Evolutionary conservation across 495 filamentous ascomycete genomes (phyloP).

Genomic region (Penicillium soppii): DNA sequence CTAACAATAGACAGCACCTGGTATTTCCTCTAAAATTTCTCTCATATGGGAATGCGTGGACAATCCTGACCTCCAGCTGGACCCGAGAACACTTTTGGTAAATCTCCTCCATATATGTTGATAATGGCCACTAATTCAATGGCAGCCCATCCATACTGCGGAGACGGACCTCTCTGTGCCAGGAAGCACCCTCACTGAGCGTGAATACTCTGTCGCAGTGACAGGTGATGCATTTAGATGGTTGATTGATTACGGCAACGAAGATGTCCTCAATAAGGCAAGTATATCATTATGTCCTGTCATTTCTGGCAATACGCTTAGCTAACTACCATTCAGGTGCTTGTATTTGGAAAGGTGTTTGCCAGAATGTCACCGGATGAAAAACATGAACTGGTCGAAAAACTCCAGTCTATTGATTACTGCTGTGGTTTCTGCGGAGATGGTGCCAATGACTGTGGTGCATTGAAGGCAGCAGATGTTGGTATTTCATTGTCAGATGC

Average conservation of each 20-base stretch:
- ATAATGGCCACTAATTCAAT: conserved; percentile 24
- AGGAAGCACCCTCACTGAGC: conserved; percentile 72
- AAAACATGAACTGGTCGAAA: conserved; percentile 97
- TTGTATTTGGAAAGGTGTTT: conserved; percentile 89
- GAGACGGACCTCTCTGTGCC: conserved; percentile 80
- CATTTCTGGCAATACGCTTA: neutral
- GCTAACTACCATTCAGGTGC: conserved; percentile 55
- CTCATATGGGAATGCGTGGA: conserved; percentile 92
- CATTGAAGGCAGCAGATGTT: conserved; percentile 95
- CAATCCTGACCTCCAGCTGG: conserved; percentile 70
- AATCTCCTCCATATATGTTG: conserved; percentile 3
- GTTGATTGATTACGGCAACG: conserved; percentile 85
- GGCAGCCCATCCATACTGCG: conserved; percentile 65
- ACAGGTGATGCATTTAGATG: conserved; percentile 95
- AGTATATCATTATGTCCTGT: conserved; percentile 9
- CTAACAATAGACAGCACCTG: conserved; percentile 46
- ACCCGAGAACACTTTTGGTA: conserved; percentile 73
- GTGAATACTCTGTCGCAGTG: conserved; percentile 84
- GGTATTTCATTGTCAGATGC: conserved; percentile 98
- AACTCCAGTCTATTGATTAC: conserved; percentile 94
- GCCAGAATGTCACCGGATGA: conserved; percentile 99
- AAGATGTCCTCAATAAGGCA: conserved; percentile 70
- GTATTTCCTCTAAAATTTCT: conserved; percentile 63
- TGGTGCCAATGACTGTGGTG: conserved; percentile 97
- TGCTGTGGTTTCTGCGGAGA: conserved; percentile 97